Evolutionary conservation across 345 rosid genomes (phyloP), one percentile per base, ranked within the genome.

Genomic region (Brassica rapa): DNA sequence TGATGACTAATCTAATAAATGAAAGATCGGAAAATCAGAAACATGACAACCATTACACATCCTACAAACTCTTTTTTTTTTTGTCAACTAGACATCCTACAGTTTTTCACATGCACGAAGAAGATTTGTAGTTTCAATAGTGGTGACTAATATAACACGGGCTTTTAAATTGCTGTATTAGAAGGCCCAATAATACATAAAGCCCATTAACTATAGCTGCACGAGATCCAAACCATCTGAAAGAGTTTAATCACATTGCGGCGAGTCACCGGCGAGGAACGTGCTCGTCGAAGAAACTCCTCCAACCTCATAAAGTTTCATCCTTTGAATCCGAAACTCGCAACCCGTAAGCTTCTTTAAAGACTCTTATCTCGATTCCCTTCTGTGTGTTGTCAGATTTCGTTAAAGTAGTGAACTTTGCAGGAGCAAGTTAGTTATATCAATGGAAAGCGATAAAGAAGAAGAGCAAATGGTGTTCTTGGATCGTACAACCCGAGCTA

Each of bases 401-500:
- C 27, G 19, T 73, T 51, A 46, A 71, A 63, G 21, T 14, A 10
- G 57, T 68, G 70, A 46, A 32, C 60, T 46, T 79, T 73, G 41
- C 63, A 65, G 37, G 65, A 63, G 43, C 15, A 53, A 24, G 59
- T 59, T 73, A 24, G 46, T 59, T 73, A 68, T 11, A 68, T 7
- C 70, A 66, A 85, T 88, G 93, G 94, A 86, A 69, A 72, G 75
- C 69, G 73, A 88, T 55, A 82, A 84, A 19, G 19, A 19, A 19
- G 19, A 88, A 27, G 87, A 88, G 39, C 77, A 67, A 37, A 21
- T 78, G 25, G 85, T 86, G 62, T 86, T 90, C 78, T 89, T 93
- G 59, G 98, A 90, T 62, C 93, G 93, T 70, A 33, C 82, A 67
- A 75, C 90, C 73, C 90, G 98, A 66, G 69, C 85, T 68, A 90